These are phyloP conservation scores for Naganishia vaughanmartiniae DNA, from an alignment of 768 basidiomycete genomes.

Conservation along the genomic window DNA sequence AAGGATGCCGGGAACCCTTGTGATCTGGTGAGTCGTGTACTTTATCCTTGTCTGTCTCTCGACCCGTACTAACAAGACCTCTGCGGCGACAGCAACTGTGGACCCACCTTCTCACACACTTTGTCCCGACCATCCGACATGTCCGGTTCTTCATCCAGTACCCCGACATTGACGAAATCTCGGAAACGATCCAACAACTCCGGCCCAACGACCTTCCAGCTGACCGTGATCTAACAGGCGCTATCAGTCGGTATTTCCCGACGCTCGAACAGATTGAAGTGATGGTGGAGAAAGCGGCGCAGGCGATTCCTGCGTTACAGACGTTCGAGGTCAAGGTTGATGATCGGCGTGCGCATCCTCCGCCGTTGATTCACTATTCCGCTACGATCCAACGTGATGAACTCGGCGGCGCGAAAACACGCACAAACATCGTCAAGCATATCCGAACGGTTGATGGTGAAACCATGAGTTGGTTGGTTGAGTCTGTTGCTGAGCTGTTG, in stretches of 20 bases:
- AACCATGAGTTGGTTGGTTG: conserved; percentile 9
- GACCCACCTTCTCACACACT: conserved; percentile 14
- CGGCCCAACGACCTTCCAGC: background rate
- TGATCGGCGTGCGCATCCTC: conserved; percentile 9
- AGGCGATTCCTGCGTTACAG: conserved; percentile 4
- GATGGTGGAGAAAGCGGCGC: background rate
- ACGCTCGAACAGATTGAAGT: conserved; percentile 11
- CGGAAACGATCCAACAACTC: background rate
- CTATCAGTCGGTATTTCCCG: conserved; percentile 12
- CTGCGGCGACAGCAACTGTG: background rate
- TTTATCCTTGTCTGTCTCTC: background rate
- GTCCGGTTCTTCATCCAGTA: conserved; percentile 21
- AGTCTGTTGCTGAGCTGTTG: conserved; percentile 16
- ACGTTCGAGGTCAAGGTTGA: conserved; percentile 13
- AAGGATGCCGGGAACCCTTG: conserved; percentile 6
- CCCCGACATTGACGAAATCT: conserved; percentile 3
- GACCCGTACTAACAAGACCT: background rate
- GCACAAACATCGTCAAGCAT: background rate
- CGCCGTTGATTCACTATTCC: conserved; percentile 14
- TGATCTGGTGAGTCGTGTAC: background rate
- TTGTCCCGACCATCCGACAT: conserved; percentile 8
- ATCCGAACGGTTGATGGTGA: conserved; percentile 1
- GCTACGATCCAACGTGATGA: conserved; percentile 5
- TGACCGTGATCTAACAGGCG: background rate
- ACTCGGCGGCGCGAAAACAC: background rate